Percentiles rank a stretch among this genome's conserved stretches.
phyloP scores from a whole-genome alignment of 1,284 basidiomycete species.

The Moesziomyces sp. region DNA sequence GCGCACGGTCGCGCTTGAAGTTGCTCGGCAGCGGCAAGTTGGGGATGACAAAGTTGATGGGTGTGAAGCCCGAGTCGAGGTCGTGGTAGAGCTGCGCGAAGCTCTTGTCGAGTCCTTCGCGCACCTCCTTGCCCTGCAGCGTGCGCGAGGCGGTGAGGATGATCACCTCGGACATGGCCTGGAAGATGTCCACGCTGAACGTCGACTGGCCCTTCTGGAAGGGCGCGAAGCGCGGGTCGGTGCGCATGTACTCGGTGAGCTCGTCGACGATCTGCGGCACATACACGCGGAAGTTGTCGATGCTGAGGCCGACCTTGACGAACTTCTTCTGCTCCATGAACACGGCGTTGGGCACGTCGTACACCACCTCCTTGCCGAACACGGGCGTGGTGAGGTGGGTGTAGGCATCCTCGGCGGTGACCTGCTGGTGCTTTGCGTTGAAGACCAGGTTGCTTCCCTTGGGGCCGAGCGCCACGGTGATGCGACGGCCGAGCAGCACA shows the following conservation, averaged over 20 bases:
- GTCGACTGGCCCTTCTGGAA: constrained; percentile 59
- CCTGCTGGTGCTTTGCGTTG: constrained; percentile 89
- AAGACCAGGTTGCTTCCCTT: constrained; percentile 95
- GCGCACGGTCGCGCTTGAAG: constrained; percentile 85
- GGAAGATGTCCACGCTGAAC: constrained; percentile 70
- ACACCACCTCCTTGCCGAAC: constrained; percentile 97
- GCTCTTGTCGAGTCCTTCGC: constrained; percentile 79
- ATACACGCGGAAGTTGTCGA: constrained; percentile 90
- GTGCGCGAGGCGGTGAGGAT: constrained; percentile 94
- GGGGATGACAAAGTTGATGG: constrained; percentile 85
- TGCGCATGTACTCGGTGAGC: constrained; percentile 46
- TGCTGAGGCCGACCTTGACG: constrained; percentile 82
- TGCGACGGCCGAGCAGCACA: constrained; percentile 81
- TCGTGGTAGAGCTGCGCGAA: constrained; percentile 90
- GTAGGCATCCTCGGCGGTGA: constrained; percentile 97
- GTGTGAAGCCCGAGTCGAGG: constrained; percentile 78
- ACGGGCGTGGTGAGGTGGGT: constrained; percentile 71
- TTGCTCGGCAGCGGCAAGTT: constrained; percentile 92
- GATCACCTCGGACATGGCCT: constrained; percentile 87
- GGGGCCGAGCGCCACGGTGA: constrained; percentile 90
- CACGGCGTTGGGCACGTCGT: constrained; percentile 93
- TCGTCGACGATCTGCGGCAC: constrained; percentile 85
- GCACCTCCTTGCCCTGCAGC: constrained; percentile 90
- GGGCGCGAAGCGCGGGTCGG: constrained; percentile 74
- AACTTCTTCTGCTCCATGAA: constrained; percentile 99